Percentiles rank a stretch among this genome's conserved stretches.
Evolutionary conservation across 805 yeast genomes (phyloP).

Genomic region (Myxozyma geophila): DNA sequence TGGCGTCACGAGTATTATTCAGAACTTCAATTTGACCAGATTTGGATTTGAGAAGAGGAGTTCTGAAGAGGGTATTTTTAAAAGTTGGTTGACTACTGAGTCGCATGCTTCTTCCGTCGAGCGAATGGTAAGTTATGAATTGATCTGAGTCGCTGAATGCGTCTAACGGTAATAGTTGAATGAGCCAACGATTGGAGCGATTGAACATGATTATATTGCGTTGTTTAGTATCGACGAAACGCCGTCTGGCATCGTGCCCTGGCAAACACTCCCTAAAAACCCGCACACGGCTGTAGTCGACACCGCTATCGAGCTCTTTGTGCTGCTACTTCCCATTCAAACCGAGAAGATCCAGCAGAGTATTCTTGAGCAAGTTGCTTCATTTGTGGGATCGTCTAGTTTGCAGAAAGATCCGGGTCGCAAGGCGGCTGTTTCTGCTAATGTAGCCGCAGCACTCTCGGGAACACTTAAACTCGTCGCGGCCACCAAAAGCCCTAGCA

Average conservation of each 20-base stretch:
- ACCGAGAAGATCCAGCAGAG: conserved; percentile 83
- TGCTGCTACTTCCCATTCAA: conserved; percentile 68
- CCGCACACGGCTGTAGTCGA: conserved; percentile 65
- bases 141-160: no score
- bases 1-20: conserved; percentile 53
- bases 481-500: conserved; percentile 13
- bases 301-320: conserved; percentile 74
- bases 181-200: conserved; percentile 39
- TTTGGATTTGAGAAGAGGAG: conserved; percentile 38
- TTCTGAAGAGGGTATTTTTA: conserved; percentile 15
- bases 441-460: conserved; percentile 67
- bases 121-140: conserved; percentile 10
- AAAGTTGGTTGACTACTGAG: conserved; percentile 40
- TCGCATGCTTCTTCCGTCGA: conserved; percentile 36
- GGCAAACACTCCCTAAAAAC: conserved; percentile 39
- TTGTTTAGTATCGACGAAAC: conserved; percentile 25
- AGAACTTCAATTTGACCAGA: conserved; percentile 43
- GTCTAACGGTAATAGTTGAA: conserved; percentile 16
- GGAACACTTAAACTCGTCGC: conserved; percentile 48
- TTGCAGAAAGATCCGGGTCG: conserved; percentile 44
- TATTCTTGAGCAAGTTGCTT: conserved; percentile 76
- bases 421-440: conserved; percentile 59
- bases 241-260: conserved; percentile 21
- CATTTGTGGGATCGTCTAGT: conserved; percentile 53
- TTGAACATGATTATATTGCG: conserved; percentile 39